phyloP scores from a whole-genome alignment of 352 stramenopile species.

The Phytophthora pseudosyringae region DNA sequence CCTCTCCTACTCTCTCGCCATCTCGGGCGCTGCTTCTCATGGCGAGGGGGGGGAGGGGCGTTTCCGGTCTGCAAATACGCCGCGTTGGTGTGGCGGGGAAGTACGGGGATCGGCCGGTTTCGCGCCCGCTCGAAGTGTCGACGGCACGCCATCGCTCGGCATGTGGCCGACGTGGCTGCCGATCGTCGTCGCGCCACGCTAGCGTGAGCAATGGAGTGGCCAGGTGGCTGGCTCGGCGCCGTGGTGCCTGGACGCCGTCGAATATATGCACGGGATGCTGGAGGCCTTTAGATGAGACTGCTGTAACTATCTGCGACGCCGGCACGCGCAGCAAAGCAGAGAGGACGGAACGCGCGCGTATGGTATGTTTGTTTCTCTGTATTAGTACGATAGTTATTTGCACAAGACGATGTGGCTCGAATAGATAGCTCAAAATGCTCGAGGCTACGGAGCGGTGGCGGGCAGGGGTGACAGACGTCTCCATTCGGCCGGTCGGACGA shows the following conservation, averaged over 20 bases:
- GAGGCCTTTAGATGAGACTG: neutral
- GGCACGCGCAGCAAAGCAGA: neutral
- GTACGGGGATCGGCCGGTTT: slow-evolving; percentile 1
- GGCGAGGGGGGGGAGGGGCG: neutral
- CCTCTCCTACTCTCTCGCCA: slow-evolving; percentile 10
- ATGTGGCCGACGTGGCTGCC: slow-evolving; percentile 1
- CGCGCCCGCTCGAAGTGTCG: neutral
- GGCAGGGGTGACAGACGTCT: slow-evolving; percentile 11
- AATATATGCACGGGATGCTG: slow-evolving; percentile 16
- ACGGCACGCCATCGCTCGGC: slow-evolving; percentile 9
- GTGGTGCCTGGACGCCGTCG: slow-evolving; percentile 17
- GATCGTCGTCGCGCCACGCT: slow-evolving; percentile 12
- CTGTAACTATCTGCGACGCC: slow-evolving; percentile 14
- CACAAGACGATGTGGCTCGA: slow-evolving; percentile 46
- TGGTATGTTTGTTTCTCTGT: slow-evolving; percentile 36
- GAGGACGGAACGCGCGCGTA: slow-evolving; percentile 3
- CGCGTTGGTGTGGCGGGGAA: neutral
- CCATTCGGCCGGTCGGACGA: slow-evolving; percentile 17
- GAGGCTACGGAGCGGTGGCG: slow-evolving; percentile 8
- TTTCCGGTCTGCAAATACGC: slow-evolving; percentile 4
- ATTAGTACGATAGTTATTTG: slow-evolving; percentile 55
- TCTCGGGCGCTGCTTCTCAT: neutral
- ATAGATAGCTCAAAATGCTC: slow-evolving; percentile 51
- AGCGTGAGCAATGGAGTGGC: slow-evolving; percentile 15
- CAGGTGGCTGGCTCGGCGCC: slow-evolving; percentile 1